Evolutionary conservation across 1,284 basidiomycete species (phyloP).

Genomic region (Leccinum subatratum): DNA sequence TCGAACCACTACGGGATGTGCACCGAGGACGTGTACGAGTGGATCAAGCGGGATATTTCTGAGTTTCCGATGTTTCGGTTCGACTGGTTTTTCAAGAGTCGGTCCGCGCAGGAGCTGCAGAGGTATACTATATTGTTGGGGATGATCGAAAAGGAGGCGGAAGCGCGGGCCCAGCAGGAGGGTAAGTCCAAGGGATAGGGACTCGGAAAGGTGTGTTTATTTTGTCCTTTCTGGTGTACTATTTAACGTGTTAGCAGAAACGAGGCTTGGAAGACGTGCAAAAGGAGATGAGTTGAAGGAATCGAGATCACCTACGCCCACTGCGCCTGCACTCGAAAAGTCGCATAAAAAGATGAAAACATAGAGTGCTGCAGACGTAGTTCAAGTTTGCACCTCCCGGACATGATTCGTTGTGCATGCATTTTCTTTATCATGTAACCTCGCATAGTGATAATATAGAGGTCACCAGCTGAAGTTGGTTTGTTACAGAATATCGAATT

Average conservation of each 20-base stretch:
- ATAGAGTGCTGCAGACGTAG: slow-evolving; percentile 19
- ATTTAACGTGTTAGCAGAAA: slow-evolving; percentile 42
- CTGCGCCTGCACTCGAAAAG: slow-evolving; percentile 42
- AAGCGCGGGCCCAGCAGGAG: slow-evolving; percentile 61
- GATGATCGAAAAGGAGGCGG: slow-evolving; percentile 90
- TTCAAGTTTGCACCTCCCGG: background rate
- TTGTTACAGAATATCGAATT: slow-evolving; percentile 3
- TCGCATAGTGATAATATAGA: background rate
- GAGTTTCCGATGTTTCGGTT: slow-evolving; percentile 97
- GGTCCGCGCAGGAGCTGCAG: slow-evolving; percentile 87
- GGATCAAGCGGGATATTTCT: slow-evolving; percentile 93
- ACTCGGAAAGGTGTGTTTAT: slow-evolving; percentile 57
- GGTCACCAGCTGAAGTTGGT: background rate
- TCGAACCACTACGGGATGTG: slow-evolving; percentile 91
- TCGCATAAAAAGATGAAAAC: slow-evolving; percentile 53
- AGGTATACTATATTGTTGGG: slow-evolving; percentile 85
- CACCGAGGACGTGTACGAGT: slow-evolving; percentile 89
- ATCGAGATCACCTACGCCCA: slow-evolving; percentile 55
- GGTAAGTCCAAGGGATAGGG: slow-evolving; percentile 55
- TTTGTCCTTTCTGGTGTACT: background rate
- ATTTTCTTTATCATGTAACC: no score
- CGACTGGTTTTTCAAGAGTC: slow-evolving; percentile 98
- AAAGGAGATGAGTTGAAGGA: slow-evolving; percentile 52
- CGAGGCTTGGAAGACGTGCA: slow-evolving; percentile 62
- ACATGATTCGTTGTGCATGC: background rate